Percentiles rank a stretch among this genome's conserved stretches.
Evolutionary conservation across 495 filamentous ascomycete genomes (phyloP).

Genomic region (Aspergillus cristatus): DNA sequence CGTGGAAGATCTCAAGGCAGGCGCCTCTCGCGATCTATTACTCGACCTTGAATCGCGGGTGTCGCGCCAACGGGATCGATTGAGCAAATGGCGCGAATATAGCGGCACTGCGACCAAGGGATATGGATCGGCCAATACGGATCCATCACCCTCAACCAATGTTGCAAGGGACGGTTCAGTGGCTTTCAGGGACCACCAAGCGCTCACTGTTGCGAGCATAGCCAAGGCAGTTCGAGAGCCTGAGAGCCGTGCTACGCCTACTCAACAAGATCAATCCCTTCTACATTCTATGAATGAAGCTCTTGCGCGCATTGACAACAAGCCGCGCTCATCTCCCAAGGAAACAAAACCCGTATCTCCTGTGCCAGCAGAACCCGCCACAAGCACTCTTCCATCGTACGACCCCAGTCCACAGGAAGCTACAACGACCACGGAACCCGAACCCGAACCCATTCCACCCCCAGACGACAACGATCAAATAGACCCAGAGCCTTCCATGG

Average conservation of each 20-base stretch:
- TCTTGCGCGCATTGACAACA: slow-evolving; percentile 44
- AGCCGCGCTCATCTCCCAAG: not conserved
- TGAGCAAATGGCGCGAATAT: slow-evolving; percentile 67
- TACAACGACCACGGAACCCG: not conserved
- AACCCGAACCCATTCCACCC: slow-evolving; percentile 4
- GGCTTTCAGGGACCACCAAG: slow-evolving; percentile 28
- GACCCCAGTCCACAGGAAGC: no score
- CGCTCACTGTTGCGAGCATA: slow-evolving; percentile 33
- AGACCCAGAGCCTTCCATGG: no score
- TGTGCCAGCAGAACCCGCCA: not conserved
- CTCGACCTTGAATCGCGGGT: slow-evolving; percentile 56
- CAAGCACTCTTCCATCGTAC: no score
- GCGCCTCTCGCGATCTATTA: slow-evolving; percentile 29
- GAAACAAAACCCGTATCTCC: not conserved
- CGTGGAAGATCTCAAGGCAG: slow-evolving; percentile 39
- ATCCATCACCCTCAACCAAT: slow-evolving; percentile 3
- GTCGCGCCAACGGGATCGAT: slow-evolving; percentile 48
- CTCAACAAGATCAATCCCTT: slow-evolving; percentile 39
- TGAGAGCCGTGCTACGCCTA: slow-evolving; percentile 30
- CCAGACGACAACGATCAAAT: not conserved
- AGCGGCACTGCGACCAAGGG: slow-evolving; percentile 28
- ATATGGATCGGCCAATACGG: slow-evolving; percentile 13
- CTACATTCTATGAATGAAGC: slow-evolving; percentile 48
- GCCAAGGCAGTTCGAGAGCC: slow-evolving; percentile 30
- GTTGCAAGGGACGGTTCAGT: slow-evolving; percentile 11